Percentiles rank a stretch among this genome's conserved stretches.
Evolutionary conservation across 2,329 filamentous ascomycete genomes (phyloP).

Genomic region (Botrytis deweyae): DNA sequence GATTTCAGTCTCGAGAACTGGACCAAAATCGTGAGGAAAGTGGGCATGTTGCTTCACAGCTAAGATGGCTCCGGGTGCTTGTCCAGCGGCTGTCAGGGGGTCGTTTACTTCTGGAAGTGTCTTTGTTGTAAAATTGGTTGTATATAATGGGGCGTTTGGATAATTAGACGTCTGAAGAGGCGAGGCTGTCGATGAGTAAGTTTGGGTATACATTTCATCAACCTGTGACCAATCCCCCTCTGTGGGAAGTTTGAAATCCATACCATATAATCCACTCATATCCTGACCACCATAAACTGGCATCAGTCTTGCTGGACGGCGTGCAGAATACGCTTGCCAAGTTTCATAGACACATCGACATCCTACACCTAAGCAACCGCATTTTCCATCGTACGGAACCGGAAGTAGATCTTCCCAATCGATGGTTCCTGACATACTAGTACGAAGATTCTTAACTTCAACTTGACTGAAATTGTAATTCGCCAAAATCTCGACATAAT

Average conservation of each 20-base stretch:
- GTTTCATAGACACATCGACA: constrained; percentile 21
- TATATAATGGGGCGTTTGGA: not conserved
- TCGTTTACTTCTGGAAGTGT: not conserved
- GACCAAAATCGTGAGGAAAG: not conserved
- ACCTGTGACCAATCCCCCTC: not conserved
- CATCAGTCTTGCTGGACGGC: not conserved
- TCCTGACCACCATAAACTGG: not conserved
- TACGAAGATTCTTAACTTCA: constrained; percentile 13
- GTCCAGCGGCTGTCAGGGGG: not conserved
- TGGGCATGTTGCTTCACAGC: not conserved
- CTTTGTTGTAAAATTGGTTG: not conserved
- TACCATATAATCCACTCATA: constrained; percentile 1
- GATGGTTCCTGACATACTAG: not conserved
- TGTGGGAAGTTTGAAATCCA: not conserved
- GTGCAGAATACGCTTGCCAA: constrained; percentile 1
- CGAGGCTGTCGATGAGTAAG: not conserved
- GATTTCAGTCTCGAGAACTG: not conserved
- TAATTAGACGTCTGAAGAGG: not conserved
- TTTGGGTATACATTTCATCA: not conserved
- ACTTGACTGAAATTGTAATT: not conserved
- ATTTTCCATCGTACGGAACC: constrained; percentile 14
- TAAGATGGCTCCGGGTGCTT: constrained; percentile 7
- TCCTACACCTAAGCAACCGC: not conserved
- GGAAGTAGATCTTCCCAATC: constrained; percentile 13
- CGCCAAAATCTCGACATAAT: constrained; percentile 5